Evolutionary conservation across 2,329 filamentous ascomycete genomes (phyloP).

Genomic region (Fusarium pseudocircinatum): DNA sequence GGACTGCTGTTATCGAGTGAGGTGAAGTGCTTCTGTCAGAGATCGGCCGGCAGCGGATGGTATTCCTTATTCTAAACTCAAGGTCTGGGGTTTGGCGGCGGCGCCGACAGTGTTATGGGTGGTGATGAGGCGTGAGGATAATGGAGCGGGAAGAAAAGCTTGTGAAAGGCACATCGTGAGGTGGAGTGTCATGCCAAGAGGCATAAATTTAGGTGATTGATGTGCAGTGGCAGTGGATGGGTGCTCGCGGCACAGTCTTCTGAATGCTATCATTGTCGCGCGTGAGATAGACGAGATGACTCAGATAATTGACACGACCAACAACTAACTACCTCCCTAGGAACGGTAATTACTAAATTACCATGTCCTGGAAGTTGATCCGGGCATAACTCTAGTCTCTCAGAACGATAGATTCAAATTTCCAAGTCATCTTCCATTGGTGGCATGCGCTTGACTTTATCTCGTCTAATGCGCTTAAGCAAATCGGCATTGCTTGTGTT

Average conservation of each 20-base stretch:
- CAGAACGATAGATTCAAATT: neutral
- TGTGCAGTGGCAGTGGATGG: constrained; percentile 32
- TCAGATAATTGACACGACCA: constrained; percentile 30
- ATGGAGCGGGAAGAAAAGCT: constrained; percentile 12
- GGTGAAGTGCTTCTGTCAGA: neutral
- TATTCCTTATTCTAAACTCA: constrained; percentile 5
- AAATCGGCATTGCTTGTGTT: neutral
- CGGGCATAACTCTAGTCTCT: neutral
- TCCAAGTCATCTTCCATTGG: neutral
- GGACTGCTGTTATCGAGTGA: neutral
- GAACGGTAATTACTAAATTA: neutral
- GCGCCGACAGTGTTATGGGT: neutral
- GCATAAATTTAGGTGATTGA: constrained; percentile 19
- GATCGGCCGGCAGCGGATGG: constrained; percentile 12
- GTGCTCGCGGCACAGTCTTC: constrained; percentile 30
- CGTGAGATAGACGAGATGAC: constrained; percentile 39
- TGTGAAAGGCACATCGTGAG: constrained; percentile 4
- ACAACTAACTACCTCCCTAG: neutral
- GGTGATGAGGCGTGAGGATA: constrained; percentile 6
- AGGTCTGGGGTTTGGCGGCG: neutral
- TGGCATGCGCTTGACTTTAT: neutral
- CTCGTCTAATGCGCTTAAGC: neutral
- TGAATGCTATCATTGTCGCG: constrained; percentile 21
- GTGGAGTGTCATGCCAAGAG: constrained; percentile 17
- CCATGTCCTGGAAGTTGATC: neutral